These are phyloP conservation scores for Cyberlindnera samutprakarnensis DNA, from an alignment of 805 yeast species.

Conservation along the genomic window DNA sequence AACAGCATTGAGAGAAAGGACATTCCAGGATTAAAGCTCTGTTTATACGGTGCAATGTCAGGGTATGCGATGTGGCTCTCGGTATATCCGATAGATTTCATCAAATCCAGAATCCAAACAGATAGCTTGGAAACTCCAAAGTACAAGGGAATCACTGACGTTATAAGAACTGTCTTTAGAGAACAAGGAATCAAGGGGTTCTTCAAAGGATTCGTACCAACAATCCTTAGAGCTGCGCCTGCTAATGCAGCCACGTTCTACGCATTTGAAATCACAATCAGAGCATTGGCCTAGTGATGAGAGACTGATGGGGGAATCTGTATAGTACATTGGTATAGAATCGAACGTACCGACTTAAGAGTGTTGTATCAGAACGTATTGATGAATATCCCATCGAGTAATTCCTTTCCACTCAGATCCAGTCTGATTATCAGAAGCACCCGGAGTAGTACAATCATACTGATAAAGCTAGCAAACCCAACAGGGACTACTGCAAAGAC, in stretches of 20 bases:
- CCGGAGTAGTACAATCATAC: constrained; percentile 80
- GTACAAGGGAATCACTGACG: constrained; percentile 53
- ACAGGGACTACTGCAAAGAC: constrained; percentile 98
- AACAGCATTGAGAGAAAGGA: constrained; percentile 50
- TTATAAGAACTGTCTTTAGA: constrained; percentile 43
- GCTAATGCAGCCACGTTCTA: constrained; percentile 97
- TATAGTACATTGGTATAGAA: too few species aligned
- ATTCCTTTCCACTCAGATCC: constrained; percentile 33
- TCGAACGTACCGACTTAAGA: too few species aligned
- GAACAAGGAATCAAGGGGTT: constrained; percentile 71
- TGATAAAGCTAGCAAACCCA: constrained; percentile 87
- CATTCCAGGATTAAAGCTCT: constrained; percentile 81
- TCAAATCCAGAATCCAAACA: constrained; percentile 84
- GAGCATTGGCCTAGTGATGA: constrained; percentile 31
- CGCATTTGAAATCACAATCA: constrained; percentile 86
- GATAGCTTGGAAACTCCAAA: constrained; percentile 54
- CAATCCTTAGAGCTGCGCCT: constrained; percentile 94
- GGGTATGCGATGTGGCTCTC: constrained; percentile 86
- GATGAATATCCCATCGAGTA: constrained; percentile 6
- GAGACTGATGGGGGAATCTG: too few species aligned
- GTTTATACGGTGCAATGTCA: constrained; percentile 82
- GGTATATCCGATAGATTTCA: constrained; percentile 82
- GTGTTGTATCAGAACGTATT: too few species aligned
- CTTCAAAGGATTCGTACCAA: constrained; percentile 87
- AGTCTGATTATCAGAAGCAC: constrained; percentile 67